Base-by-base conservation (phyloP, 2,329 filamentous ascomycete genomes). In the Plectosphaerella plurivora region DNA sequence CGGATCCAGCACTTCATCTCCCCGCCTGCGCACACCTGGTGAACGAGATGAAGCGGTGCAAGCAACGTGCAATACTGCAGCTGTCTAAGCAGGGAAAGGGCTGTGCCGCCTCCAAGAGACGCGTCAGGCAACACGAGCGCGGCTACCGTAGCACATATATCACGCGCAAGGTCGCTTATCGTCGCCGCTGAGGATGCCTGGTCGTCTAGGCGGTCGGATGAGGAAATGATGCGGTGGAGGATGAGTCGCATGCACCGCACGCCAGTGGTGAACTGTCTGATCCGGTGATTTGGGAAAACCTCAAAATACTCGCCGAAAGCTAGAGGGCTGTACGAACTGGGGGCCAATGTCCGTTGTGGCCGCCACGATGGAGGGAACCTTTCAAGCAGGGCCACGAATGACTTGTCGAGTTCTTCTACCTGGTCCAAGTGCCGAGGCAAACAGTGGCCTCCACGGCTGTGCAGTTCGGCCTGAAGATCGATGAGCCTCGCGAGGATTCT, bases 241-340 rank as follows among this genome's bases (percentile, higher is more conserved):
- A 60, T 55, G 5, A 63, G 52, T 8, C 56, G 60, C 46, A 59
- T 58, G 5, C 55, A 58, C 14, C 55, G 55, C 35, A 60, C 46
- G 2, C 57, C 59, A 36, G 63, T 63, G 25, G 54, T 49, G 14
- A 63, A 57, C 42, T 63, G 61, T 1, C 59, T 57, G 16, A 55
- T 52, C 11, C 53, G 58, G 8, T 61, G 53, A 15, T 59, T 55
- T 3, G 42, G 41, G 42, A 61, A 60, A 3, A 62, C 22, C 35
- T 63, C 56, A n/a, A 60, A 63, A 11, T 53, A 52, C 3, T 49
- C 48, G 3, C 46, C 53, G 9, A 57, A 53, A 4, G 61, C 52
- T 25, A 57, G 48, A 7, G 39, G 44, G 11, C 52, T 35, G 5
- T 50, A 18, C 1, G 28, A 50, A 2, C 42, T 15, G 16, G 35